Base-by-base conservation (phyloP, 169 alveolate species). In the Plasmodium gallinaceum region DNA sequence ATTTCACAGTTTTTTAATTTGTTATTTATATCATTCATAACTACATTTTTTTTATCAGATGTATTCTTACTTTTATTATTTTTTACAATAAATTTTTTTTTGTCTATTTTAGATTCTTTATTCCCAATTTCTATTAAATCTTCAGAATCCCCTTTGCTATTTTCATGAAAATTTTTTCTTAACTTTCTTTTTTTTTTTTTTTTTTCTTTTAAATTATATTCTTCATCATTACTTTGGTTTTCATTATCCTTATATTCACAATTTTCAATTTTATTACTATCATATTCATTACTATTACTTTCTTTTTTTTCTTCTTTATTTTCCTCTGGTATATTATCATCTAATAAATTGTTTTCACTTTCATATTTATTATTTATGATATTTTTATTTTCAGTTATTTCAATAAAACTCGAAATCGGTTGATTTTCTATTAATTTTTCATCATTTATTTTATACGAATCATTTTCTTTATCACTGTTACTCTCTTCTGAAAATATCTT, bases 171-270 rank as follows among this genome's bases (percentile, higher is more conserved):
- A 46, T 0, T 14, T 20, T 43, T 37, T 22, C 51, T 48, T 65
- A 46, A 8, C 68, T 45, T 24, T 68, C 42, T 76, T 78, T 68
- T 43, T 66, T 64, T 43, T 75, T 74, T 60, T 74, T 57, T 74
- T 74, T 74, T 60, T 60, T 74, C 43, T 22, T 60, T 58, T 18
- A 71, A 8, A 54, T 26, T 60, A 26, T 71, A 10, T 71, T 71
- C 83, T 7, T 16, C 20, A 22, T 24, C 9, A 16, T 16, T 51
- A 8, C 42, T 42, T 7, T 60, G 58, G 16, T 57, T 8, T 10
- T 16, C 16, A 24, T 61, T 26, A 10, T 78, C 60, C 51, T 61
- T 24, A 24, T 22, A 46, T 0, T 70, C 48, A 70, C 65, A 73
- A 26, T 9, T 61, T 14, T 43, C 51, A 7, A 20, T 26, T 22